These are phyloP conservation scores for Glaciozyma martinii DNA, from an alignment of 768 basidiomycete genomes.

Conservation along the genomic window DNA sequence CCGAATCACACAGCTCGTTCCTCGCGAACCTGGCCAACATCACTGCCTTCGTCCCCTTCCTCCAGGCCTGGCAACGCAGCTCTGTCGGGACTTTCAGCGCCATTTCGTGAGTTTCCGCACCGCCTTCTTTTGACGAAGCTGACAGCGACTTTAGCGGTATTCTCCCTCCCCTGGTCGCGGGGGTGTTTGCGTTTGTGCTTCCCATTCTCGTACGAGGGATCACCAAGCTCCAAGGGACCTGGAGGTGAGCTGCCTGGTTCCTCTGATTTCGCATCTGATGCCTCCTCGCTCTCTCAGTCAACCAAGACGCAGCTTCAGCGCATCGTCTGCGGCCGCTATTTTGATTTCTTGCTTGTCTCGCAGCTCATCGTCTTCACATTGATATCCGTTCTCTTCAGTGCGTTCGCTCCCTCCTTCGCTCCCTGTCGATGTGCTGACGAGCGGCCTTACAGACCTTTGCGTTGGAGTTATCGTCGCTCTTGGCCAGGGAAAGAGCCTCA, in stretches of 20 bases:
- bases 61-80: constrained; percentile 59
- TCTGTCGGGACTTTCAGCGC: constrained; percentile 65
- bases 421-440: not conserved
- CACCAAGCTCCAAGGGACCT: constrained; percentile 29
- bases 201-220: constrained; percentile 73
- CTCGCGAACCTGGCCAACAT: constrained; percentile 68
- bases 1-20: constrained; percentile 42
- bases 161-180: constrained; percentile 77
- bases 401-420: not conserved
- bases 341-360: constrained; percentile 82
- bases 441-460: not conserved
- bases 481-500: not conserved
- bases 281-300: not conserved
- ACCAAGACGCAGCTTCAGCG: constrained; percentile 51
- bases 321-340: constrained; percentile 84
- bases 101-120: constrained; percentile 60
- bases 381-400: constrained; percentile 27
- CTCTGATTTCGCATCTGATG: not conserved
- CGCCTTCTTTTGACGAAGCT: not conserved
- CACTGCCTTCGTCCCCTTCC: constrained; percentile 56
- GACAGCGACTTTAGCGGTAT: constrained; percentile 44
- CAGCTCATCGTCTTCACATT: constrained; percentile 75
- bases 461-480: not conserved
- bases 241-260: constrained; percentile 7
- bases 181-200: constrained; percentile 64